Evolutionary conservation across 768 basidiomycete genomes (phyloP).

Genomic region (Bullera alba): DNA sequence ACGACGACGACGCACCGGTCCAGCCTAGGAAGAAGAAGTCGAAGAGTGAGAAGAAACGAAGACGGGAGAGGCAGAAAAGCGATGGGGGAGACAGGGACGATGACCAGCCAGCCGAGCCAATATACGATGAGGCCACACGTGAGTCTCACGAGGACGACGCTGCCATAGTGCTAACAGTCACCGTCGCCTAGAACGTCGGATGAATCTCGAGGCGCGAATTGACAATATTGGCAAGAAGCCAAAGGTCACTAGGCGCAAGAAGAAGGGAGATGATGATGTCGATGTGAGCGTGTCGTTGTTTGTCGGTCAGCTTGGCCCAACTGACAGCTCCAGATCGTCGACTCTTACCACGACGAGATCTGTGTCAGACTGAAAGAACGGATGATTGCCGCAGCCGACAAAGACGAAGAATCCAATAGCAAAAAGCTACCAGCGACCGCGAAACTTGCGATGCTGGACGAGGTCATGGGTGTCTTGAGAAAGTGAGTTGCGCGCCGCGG

Average conservation of each 20-base stretch:
- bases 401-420: constrained; percentile 71
- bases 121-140: constrained; percentile 57
- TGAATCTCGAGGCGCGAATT: constrained; percentile 71
- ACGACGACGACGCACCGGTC: constrained; percentile 40
- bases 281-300: constrained; percentile 51
- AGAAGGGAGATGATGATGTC: constrained; percentile 57
- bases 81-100: constrained; percentile 53
- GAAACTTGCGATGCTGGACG: constrained; percentile 76
- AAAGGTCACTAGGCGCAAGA: constrained; percentile 57
- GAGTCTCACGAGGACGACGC: constrained; percentile 5
- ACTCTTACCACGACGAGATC: constrained; percentile 81
- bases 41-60: constrained; percentile 46
- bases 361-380: constrained; percentile 78
- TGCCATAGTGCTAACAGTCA: neutral
- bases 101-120: constrained; percentile 58
- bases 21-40: constrained; percentile 52
- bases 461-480: constrained; percentile 85
- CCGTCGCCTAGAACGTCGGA: constrained; percentile 58
- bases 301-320: neutral
- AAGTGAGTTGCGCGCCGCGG: constrained; percentile 56
- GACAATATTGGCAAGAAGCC: constrained; percentile 82
- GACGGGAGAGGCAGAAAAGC: constrained; percentile 44
- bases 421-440: constrained; percentile 72
- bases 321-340: constrained; percentile 49
- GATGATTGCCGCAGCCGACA: constrained; percentile 80